Evolutionary conservation across 208 protist species (phyloP).

Genomic region (Entamoeba nuttalli): DNA sequence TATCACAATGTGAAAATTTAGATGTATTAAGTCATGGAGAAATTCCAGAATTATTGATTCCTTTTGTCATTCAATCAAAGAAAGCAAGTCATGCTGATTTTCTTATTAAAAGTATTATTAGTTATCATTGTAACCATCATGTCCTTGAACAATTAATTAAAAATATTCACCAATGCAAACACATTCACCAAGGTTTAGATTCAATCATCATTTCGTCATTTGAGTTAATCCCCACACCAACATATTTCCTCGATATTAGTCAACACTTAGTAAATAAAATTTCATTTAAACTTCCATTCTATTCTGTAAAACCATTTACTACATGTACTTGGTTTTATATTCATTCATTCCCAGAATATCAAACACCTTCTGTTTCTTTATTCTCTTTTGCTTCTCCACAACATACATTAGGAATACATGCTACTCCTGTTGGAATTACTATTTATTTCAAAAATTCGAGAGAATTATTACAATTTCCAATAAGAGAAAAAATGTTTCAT

Average conservation of each 20-base stretch:
- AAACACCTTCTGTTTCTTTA: background rate
- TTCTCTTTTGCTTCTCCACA: background rate
- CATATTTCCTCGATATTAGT: background rate
- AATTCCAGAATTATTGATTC: background rate
- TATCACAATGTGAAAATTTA: background rate
- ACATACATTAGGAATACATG: background rate
- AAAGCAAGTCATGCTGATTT: background rate
- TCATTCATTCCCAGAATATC: background rate
- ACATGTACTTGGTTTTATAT: background rate
- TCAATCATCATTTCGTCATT: background rate
- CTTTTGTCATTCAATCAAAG: background rate
- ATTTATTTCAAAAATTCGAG: background rate
- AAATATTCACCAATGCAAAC: background rate
- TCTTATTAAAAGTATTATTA: background rate
- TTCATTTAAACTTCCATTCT: background rate
- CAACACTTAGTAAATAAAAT: background rate
- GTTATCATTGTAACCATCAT: background rate
- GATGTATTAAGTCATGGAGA: background rate
- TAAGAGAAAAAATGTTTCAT: background rate
- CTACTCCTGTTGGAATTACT: background rate
- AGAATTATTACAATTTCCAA: background rate
- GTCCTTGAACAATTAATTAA: background rate
- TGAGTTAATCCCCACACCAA: background rate
- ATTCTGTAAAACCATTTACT: background rate
- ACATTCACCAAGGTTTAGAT: background rate